Base-by-base conservation (phyloP, 176 grass and related monocot genomes). In the Eragrostis nindensis region DNA sequence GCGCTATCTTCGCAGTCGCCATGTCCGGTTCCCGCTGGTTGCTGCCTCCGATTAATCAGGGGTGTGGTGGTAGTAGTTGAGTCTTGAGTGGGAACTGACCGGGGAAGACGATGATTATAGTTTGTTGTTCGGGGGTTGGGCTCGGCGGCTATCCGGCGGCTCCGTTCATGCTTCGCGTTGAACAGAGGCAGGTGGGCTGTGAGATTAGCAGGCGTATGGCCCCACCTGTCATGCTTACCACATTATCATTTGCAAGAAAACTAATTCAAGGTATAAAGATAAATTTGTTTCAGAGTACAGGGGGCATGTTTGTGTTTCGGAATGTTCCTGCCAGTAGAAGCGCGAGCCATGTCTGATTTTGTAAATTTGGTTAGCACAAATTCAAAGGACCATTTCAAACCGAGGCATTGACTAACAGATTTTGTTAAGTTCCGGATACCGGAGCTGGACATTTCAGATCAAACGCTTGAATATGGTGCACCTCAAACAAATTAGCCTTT, bases 1-100 rank as follows among this genome's bases (percentile, higher is more conserved):
- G 93, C 24, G 90, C 93, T 57, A 95, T 95, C 77, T 90, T 95
- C 74, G 85, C 73, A 63, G 54, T 44, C 50, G 77, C 86, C 71
- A 57, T 69, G 77, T n/a, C 38, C 26, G 75, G 56, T 80, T 32
- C 46, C 70, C 64, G 66, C 53, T 52, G 17, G 29, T 76, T 57
- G 71, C 44, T 40, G 15, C 52, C 65, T 77, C 41, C 50, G 73
- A 36, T 77, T 47, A 14, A 5, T 27, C 57, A 44, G 82, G 38
- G 62, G 48, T 7, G 17, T 27, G 18, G 43, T 17, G 74, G 42
- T 19, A 4, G 43, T 14, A 36, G 55, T n/a, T 32, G 43, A 73
- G n/a, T n/a, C n/a, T n/a, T n/a, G n/a, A 12, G 13, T 26, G 19
- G 61, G 36, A 24, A 16, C 48, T 16, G 55, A 26, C 56, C 44